Evolutionary conservation across 345 rosid species (phyloP), one percentile per base, ranked within the genome.

Genomic region (Eucalyptus polybractea): DNA sequence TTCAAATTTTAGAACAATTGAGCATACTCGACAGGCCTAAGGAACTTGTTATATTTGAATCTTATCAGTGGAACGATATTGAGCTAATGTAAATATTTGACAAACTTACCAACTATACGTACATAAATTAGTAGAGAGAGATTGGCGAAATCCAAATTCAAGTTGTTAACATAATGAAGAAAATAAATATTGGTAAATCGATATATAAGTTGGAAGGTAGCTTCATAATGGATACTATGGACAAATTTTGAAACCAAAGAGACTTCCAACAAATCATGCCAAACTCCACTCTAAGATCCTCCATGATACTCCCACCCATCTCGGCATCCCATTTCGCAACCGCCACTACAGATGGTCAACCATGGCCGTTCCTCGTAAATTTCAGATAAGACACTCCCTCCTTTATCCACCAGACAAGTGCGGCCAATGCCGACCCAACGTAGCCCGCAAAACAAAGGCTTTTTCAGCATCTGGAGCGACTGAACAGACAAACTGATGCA

Each of bases 241-340:
- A 19, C 27, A 72, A 72, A 72, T 72, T 3, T 37, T 40, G 83
- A 37, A 72, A 72, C 83, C 47, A 37, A 72, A 53, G 27, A 76
- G 29, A 21, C 83, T 1, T 37, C 45, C 45, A 19, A 37, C 45
- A 19, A 19, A 40, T 37, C 83, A 76, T 37, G 24, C 47, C 83
- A 16, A 40, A 76, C 47, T 37, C 6, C 83, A 76, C 83, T n/a
- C 87, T 50, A 31, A 86, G 60, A 86, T 86, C 40, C 44, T 86
- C 62, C 29, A 17, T 86, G 98, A 86, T 90, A 93, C 50, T 93
- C 93, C 98, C 97, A 96, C 87, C 96, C 95, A 91, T 94, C 95
- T 89, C 88, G 92, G 90, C 95, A 96, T 90, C 96, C 96, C 90
- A 95, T 93, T 92, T 95, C 97, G 88, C 98, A 96, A 80, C 97